These are phyloP conservation scores for Triangularia setosa DNA, from an alignment of 2,329 filamentous ascomycete species.

Conservation along the genomic window DNA sequence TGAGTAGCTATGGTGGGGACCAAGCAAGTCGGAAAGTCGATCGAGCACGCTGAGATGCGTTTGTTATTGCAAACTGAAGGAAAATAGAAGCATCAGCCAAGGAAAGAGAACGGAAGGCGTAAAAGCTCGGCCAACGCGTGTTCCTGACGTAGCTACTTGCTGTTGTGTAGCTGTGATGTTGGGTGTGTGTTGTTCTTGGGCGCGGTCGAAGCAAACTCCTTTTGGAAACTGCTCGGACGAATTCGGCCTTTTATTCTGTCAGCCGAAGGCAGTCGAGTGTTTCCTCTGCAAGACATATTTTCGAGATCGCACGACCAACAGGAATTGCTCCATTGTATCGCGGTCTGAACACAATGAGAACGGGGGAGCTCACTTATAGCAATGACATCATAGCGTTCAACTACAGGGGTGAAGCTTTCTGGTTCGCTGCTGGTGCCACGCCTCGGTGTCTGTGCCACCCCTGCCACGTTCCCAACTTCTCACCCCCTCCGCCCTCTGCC, in stretches of 20 bases:
- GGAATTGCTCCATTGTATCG: not conserved
- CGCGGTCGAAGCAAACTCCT: not conserved
- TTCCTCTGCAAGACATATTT: not conserved
- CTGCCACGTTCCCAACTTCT: not conserved
- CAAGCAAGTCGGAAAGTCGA: not conserved
- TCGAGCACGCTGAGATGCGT: not conserved
- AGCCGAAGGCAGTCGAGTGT: not conserved
- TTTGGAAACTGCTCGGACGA: not conserved
- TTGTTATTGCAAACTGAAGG: not conserved
- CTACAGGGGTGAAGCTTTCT: not conserved
- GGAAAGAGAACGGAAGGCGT: not conserved
- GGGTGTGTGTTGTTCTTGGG: not conserved
- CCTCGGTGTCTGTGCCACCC: not conserved
- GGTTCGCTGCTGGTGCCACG: not conserved
- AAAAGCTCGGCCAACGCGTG: not conserved
- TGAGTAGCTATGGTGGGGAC: not conserved
- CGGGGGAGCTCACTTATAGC: not conserved
- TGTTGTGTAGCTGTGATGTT: not conserved
- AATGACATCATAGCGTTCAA: constrained; percentile 2
- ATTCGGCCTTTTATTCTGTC: not conserved
- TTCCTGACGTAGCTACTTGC: constrained; percentile 5
- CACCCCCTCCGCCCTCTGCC: too few relatives aligned
- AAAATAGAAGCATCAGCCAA: not conserved
- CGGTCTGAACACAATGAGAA: not conserved
- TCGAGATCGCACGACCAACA: not conserved